phyloP scores from a whole-genome alignment of 2,329 filamentous ascomycete species.

The Paraphaeosphaeria sporulosa region DNA sequence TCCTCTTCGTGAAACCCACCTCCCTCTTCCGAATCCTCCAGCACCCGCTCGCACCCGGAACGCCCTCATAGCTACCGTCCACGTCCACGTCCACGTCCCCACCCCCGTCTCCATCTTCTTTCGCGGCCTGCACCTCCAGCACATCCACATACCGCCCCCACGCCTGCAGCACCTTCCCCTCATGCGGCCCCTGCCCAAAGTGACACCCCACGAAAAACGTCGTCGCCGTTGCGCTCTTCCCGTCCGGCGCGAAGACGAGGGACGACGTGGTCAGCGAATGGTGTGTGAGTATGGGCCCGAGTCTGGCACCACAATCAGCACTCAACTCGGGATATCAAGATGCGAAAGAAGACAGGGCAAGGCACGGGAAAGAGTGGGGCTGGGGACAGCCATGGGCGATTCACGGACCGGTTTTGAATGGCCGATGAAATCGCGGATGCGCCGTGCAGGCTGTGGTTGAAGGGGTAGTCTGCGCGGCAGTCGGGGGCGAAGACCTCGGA shows the following conservation, averaged over 20 bases:
- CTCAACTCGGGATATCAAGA: too few relatives aligned
- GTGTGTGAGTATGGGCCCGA: conserved; percentile 51
- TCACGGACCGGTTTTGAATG: conserved; percentile 43
- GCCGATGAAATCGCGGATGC: conserved; percentile 41
- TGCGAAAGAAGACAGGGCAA: neutral
- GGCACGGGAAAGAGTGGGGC: neutral
- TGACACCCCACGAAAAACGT: conserved; percentile 55
- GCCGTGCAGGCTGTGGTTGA: conserved; percentile 43
- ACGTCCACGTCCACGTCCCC: too few relatives aligned
- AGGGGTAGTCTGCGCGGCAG: conserved; percentile 52
- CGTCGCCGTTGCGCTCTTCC: conserved; percentile 42
- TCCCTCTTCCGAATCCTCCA: conserved; percentile 51
- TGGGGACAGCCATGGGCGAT: too few relatives aligned
- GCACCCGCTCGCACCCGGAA: conserved; percentile 48
- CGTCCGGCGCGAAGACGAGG: conserved; percentile 41
- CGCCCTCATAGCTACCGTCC: too few relatives aligned
- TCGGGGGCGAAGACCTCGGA: conserved; percentile 53
- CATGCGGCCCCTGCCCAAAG: conserved; percentile 53
- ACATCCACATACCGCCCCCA: conserved; percentile 53
- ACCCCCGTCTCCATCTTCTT: too few relatives aligned
- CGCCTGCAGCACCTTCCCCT: conserved; percentile 51
- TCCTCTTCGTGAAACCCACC: conserved; percentile 48
- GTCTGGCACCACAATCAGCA: too few relatives aligned
- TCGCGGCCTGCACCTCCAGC: conserved; percentile 28
- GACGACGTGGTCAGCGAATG: conserved; percentile 54